Evolutionary conservation across 768 basidiomycete genomes (phyloP), one percentile per base, ranked within the genome.

Genomic region (Tylopilus sp.): DNA sequence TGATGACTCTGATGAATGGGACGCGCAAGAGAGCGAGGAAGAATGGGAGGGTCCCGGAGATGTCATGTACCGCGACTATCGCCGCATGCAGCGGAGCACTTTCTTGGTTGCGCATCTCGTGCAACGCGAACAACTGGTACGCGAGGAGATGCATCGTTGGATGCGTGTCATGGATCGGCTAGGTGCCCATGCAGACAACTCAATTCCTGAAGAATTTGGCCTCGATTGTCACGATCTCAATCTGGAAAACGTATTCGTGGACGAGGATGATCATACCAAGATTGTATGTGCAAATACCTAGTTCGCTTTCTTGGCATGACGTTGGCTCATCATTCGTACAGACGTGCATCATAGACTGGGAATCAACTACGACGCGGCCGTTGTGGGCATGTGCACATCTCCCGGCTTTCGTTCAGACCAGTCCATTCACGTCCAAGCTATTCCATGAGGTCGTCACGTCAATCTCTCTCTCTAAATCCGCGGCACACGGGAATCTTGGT

Each of bases 291-390:
- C 21, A 1, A 44, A 4, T 8, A 36, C 33, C 48, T n/a, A 17
- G 15, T 22, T 9, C 40, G 1, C 13, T 26, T 23, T 8, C 20
- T 15, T 11, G 33, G 13, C 23, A 6, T 28, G 23, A 2, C 6
- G 21, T 10, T 33, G 0, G 20, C 52, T 49, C 2, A 25, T 28
- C 22, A 3, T 17, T 28, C 35, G 3, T 48, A 10, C 61, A 93
- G 91, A 88, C 88, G 1, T 88, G 88, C 60, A 80, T 93, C 51
- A 92, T 93, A 38, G 91, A 93, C 59, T 91, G 88, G 90, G 90
- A 93, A 65, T 88, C 90, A 15, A 91, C 90, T n/a, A 89, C 88
- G 11, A 89, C 84, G 9, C 78, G 91, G 13, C 91, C 90, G 4
- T 76, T 93, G 18, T 92, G 89, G 89, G 85, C 86, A 18, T 85